Evolutionary conservation across 345 rosid species (phyloP).

Genomic region (Lenwebbia sp.): DNA sequence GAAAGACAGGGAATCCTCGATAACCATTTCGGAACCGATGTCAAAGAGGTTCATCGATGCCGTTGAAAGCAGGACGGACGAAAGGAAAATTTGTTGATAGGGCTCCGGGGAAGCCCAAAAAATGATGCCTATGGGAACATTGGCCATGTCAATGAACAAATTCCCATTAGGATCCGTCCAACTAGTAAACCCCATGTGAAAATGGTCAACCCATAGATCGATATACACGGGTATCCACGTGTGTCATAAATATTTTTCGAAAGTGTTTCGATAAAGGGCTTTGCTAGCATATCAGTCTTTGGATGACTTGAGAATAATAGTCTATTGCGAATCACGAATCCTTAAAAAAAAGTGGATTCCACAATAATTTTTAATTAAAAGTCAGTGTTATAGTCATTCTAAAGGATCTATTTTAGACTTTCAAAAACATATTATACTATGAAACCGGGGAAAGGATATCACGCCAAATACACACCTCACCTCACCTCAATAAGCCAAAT

Average conservation of each 20-base stretch:
- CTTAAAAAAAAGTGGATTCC: too few species aligned
- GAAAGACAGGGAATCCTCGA: background rate
- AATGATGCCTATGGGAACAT: background rate
- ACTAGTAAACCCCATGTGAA: rapidly evolving
- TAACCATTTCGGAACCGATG: rapidly evolving
- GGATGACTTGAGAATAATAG: too few species aligned
- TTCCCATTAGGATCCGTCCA: rapidly evolving
- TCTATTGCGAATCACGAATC: too few species aligned
- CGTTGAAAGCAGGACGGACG: rapidly evolving
- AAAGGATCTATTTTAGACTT: background rate
- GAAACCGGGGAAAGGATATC: background rate
- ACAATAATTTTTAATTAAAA: too few species aligned
- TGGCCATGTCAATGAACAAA: background rate
- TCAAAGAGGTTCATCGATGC: rapidly evolving
- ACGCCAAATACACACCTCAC: background rate
- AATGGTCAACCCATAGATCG: background rate
- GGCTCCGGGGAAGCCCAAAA: rapidly evolving
- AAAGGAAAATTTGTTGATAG: background rate
- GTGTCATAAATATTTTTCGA: background rate
- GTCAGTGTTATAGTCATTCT: too few species aligned
- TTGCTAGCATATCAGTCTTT: too few species aligned
- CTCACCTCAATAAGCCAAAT: background rate
- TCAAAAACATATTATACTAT: background rate
- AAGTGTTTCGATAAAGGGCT: background rate
- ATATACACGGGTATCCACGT: background rate